Evolutionary conservation across 768 basidiomycete genomes (phyloP).

Genomic region (Cubamyces lactineus): DNA sequence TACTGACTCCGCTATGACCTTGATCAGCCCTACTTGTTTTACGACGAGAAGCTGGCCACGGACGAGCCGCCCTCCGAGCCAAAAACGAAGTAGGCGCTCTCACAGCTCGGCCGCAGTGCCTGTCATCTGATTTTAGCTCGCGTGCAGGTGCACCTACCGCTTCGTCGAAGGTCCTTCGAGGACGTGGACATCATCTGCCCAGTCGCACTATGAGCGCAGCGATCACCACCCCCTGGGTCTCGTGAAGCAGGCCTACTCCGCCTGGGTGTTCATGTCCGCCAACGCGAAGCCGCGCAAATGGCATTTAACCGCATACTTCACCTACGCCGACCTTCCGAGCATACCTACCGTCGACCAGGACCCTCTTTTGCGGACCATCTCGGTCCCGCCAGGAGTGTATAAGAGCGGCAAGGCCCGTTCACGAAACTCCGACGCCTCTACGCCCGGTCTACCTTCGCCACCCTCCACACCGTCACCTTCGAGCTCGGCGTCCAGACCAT

Average conservation of each 20-base stretch:
- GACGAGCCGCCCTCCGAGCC: constrained; percentile 45
- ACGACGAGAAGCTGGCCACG: constrained; percentile 60
- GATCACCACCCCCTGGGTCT: constrained; percentile 57
- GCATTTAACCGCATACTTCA: constrained; percentile 60
- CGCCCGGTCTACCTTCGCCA: constrained; percentile 28
- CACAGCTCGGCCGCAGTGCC: constrained; percentile 15
- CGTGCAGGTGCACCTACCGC: constrained; percentile 41
- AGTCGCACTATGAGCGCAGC: constrained; percentile 61
- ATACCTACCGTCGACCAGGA: constrained; percentile 45
- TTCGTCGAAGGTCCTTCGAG: constrained; percentile 62
- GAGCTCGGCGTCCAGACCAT: constrained; percentile 25
- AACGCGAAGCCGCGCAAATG: constrained; percentile 59
- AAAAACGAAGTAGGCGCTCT: constrained; percentile 42
- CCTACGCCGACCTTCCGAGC: constrained; percentile 41
- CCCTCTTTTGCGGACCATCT: constrained; percentile 38
- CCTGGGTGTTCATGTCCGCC: constrained; percentile 53
- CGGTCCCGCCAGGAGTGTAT: constrained; percentile 45
- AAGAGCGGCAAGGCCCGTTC: constrained; percentile 45
- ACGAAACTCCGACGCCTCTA: constrained; percentile 38
- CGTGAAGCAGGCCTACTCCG: constrained; percentile 75
- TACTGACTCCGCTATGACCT: constrained; percentile 16
- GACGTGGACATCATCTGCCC: constrained; percentile 51
- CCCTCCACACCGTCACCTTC: constrained; percentile 32
- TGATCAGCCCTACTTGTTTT: constrained; percentile 66
- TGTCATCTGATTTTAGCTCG: constrained; percentile 27